These are phyloP conservation scores for Musa itinerans DNA, from an alignment of 176 grass and related monocot genomes.

Conservation along the genomic window DNA sequence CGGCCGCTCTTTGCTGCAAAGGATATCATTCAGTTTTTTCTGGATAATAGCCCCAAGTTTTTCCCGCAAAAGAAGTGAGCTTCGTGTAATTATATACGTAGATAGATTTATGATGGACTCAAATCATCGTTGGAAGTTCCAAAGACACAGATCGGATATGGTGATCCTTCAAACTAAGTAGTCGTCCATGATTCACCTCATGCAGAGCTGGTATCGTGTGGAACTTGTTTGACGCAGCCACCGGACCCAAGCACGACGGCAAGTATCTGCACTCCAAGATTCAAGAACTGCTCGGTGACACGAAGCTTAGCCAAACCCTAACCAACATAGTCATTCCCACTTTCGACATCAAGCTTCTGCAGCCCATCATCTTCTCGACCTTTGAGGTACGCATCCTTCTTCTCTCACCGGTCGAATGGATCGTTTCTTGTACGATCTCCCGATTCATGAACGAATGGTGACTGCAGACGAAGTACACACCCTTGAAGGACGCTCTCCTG, in stretches of 20 bases:
- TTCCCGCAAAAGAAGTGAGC: slow-evolving; percentile 15
- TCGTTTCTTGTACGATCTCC: not conserved
- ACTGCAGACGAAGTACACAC: slow-evolving; percentile 35
- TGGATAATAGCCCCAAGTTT: slow-evolving; percentile 9
- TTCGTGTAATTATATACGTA: too few species aligned
- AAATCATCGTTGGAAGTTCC: too few species aligned
- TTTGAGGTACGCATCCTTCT: slow-evolving; percentile 34
- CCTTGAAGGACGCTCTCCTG: slow-evolving; percentile 35
- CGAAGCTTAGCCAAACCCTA: slow-evolving; percentile 31
- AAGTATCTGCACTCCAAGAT: slow-evolving; percentile 51
- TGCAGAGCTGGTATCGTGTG: not conserved
- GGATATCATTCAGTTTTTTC: slow-evolving; percentile 14
- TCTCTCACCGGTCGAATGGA: not conserved
- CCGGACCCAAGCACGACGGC: slow-evolving; percentile 15
- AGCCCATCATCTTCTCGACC: slow-evolving; percentile 62
- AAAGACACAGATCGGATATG: too few species aligned
- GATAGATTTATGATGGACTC: too few species aligned
- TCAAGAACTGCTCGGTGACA: slow-evolving; percentile 26
- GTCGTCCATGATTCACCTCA: too few species aligned
- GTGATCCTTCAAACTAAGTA: too few species aligned
- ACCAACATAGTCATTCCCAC: slow-evolving; percentile 55
- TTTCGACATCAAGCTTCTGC: slow-evolving; percentile 44
- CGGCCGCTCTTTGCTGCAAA: slow-evolving; percentile 12
- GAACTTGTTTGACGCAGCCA: not conserved
- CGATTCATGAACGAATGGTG: too few species aligned